Evolutionary conservation across 805 yeast species (phyloP), one percentile per base, ranked within the genome.

Genomic region (Zygotorulaspora danielsina): DNA sequence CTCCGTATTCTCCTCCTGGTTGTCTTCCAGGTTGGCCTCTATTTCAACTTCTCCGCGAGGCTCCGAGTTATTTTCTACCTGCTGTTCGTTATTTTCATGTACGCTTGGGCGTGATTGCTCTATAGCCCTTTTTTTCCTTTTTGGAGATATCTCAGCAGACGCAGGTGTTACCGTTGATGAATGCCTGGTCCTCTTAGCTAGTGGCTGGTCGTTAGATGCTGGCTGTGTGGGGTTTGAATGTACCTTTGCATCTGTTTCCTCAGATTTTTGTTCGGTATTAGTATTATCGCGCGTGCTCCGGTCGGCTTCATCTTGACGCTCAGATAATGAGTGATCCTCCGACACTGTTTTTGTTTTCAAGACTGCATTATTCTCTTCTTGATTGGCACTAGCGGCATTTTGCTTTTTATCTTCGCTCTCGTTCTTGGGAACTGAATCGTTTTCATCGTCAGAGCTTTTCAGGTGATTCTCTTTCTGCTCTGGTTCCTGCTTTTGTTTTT

Each of bases 131-230:
- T 46, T 48, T 44, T 43, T 46, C 38, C 43, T 48, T 34, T 41
- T 50, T n/a, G 52, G 54, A 3, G 53, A 44, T 32, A 45, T 44
- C 19, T 51, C 48, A n/a, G 42, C 39, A 44, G 42, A 10, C 42
- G 50, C 32, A 28, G 49, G 12, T 8, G 49, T 38, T 11, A 29
- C 33, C 8, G 32, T 43, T 1, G 45, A 35, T 4, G 54, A 48
- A 29, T 50, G 52, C 34, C 59, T 50, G 6, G 56, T 50, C 26
- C 62, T 42, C 39, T 47, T 53, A 6, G 59, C 59, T 15, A 54
- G 21, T 2, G 58, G 56, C 36, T 43, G 45, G 17, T 41, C 36
- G 16, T 16, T 20, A 19, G 15, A n/a, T 5, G 15, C 31, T 27
- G 31, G 16, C 31, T 27, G 31, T 3, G 16, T 8, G 5, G 31